Evolutionary conservation across 2,329 filamentous ascomycete species (phyloP), one percentile per base, ranked within the genome.

Genomic region (Claviceps africana): DNA sequence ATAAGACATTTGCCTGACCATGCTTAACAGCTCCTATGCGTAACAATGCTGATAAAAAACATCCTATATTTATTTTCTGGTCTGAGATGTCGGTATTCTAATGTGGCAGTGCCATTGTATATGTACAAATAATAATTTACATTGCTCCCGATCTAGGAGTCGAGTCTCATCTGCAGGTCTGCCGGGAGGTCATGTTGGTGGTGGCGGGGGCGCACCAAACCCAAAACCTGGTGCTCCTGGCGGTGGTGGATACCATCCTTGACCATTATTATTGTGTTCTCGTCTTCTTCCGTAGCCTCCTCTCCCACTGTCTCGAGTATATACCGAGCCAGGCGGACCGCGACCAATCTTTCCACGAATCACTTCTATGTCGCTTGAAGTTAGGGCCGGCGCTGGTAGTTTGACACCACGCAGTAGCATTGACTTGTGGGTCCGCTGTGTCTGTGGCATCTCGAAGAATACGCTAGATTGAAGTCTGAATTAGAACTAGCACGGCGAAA

Each of bases 401-500:
- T 84, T 82, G 40, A 90, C 82, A 13, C 93, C 93, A 2, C 88
- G 83, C 37, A 98, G 76, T 15, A 98, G 77, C 86, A 95, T 94
- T 6, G 90, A 96, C 65, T 96, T 96, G 70, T 98, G 93, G 4
- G 81, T 72, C 60, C 87, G 78, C 10, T 73, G 74, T 19, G 80
- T 81, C 42, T 77, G 74, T 0, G 91, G 90, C 69, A 96, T 85
- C 45, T 88, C 81, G 64, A 94, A 98, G 62, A 86, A 74, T 11
- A 97, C 89, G 62, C 86, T 95, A 31, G 8, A 4, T 4, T 9
- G 15, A 49, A 35, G 19, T 8, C 40, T 5, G 19, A 2, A 44
- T 28, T 44, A 42, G 39, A 42, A 11, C 5, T 7, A 44, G 30
- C 15, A 4, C 19, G 2, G 9, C 4, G 21, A n/a, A 51, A 2